phyloP scores from a whole-genome alignment of 2,329 filamentous ascomycete species.

The Endothia cerciana region DNA sequence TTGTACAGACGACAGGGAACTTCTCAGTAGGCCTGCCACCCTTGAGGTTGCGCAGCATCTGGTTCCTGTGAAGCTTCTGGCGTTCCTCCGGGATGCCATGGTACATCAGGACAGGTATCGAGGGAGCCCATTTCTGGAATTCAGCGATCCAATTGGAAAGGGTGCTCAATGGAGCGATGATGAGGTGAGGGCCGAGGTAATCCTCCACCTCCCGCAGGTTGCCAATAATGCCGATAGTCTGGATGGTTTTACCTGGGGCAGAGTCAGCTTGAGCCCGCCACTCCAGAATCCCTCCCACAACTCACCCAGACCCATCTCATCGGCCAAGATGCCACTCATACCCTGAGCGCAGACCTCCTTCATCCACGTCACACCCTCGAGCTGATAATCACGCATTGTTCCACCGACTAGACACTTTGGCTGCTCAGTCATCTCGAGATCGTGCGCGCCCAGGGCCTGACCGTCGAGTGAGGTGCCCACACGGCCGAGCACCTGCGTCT shows the following conservation, averaged over 20 bases:
- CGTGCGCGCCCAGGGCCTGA: slow-evolving; percentile 62
- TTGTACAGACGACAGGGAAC: slow-evolving; percentile 93
- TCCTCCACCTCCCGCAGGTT: slow-evolving; percentile 84
- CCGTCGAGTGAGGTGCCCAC: slow-evolving; percentile 65
- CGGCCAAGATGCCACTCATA: slow-evolving; percentile 86
- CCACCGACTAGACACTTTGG: slow-evolving; percentile 81
- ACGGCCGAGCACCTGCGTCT: slow-evolving; percentile 64
- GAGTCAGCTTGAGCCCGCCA: slow-evolving; percentile 21
- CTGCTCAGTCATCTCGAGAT: slow-evolving; percentile 81
- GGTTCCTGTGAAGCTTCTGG: slow-evolving; percentile 72
- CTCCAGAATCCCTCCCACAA: no score
- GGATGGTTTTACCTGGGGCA: slow-evolving; percentile 77
- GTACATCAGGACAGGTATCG: slow-evolving; percentile 86
- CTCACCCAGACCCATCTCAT: slow-evolving; percentile 85
- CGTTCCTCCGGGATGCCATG: slow-evolving; percentile 82
- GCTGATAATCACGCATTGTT: slow-evolving; percentile 90
- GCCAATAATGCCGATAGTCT: slow-evolving; percentile 86
- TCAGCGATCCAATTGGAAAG: slow-evolving; percentile 96
- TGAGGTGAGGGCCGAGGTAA: slow-evolving; percentile 83
- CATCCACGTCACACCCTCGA: slow-evolving; percentile 95
- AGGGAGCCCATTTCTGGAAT: slow-evolving; percentile 86
- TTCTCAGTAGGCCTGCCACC: slow-evolving; percentile 60
- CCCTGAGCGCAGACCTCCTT: slow-evolving; percentile 81
- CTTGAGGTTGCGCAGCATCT: slow-evolving; percentile 71
- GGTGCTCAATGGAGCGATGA: slow-evolving; percentile 88